Evolutionary conservation across 495 filamentous ascomycete genomes (phyloP), one percentile per base, ranked within the genome.

Genomic region (Penicillium desertorum): DNA sequence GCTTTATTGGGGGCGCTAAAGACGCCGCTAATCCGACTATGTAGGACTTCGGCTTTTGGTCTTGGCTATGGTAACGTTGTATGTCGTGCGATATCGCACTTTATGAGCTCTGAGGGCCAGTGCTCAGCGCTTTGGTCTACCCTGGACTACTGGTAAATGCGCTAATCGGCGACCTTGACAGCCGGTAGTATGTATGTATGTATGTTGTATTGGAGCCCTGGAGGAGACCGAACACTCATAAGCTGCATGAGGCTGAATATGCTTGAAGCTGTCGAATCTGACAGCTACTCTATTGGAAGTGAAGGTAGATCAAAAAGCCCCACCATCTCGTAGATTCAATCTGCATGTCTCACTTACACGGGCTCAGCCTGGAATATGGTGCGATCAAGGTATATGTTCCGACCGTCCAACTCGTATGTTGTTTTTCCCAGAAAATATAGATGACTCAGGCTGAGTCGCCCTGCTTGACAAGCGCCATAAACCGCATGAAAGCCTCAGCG

Each of bases 401-500:
- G 29, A 47, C 30, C 14, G 16, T 45, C n/a, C 43, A 30, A 19
- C 32, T 47, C 53, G 43, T 41, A 39, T 39, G 53, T 44, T n/a
- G 11, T 41, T 39, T 47, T 41, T 0, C 34, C 22, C 20, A 11
- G 14, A 29, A 16, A 30, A 12, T 6, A 11, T 23, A 39, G 19
- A 19, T 41, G 30, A 55, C 53, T 47, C 44, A 55, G 53, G 30
- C 43, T 36, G 43, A 45, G 6, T 54, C 42, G 34, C 60, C 66
- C 39, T 60, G 34, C n/a, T 69, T 71, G 22, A 76, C 69, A 56
- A 79, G 51, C n/a, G 60, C 59, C 54, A 76, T 50, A 56, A 79
- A 76, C 41, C 63, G 71, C 72, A 76, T 69, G 50, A 76, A 76
- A 4, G 68, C 73, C 53, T 79, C 75, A 3, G 71, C 72, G 32